Percentiles rank a stretch among this genome's conserved stretches.
These are phyloP conservation scores for Phylloporus sp. DNA, from an alignment of 768 basidiomycete genomes.

Conservation along the genomic window DNA sequence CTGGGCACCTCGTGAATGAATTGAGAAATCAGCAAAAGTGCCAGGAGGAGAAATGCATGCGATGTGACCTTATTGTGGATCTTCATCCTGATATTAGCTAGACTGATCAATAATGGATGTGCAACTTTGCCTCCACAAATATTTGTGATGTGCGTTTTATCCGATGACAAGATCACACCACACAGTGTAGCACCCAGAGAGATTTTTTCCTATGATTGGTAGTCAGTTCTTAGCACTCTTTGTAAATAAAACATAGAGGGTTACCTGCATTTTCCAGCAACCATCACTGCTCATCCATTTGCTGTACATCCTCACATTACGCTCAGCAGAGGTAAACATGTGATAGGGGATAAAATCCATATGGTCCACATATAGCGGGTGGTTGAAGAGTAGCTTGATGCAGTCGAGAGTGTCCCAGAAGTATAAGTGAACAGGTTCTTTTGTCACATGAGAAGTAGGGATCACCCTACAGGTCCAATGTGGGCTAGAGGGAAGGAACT, in stretches of 20 bases:
- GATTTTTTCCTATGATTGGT: no score
- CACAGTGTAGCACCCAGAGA: constrained; percentile 1
- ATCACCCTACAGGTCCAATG: constrained; percentile 17
- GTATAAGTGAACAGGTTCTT: constrained; percentile 18
- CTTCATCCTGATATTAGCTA: constrained; percentile 13
- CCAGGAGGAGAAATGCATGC: not conserved
- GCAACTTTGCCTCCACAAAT: constrained; percentile 13
- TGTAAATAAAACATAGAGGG: not conserved
- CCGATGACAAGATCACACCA: constrained; percentile 3
- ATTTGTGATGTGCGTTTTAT: constrained; percentile 7
- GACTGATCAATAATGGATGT: constrained; percentile 11
- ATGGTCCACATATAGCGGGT: constrained; percentile 18
- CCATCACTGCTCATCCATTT: constrained; percentile 21
- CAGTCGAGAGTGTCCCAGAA: constrained; percentile 26
- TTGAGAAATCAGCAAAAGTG: not conserved
- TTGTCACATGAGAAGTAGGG: constrained; percentile 11
- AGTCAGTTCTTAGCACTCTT: no score
- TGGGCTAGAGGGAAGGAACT: not conserved
- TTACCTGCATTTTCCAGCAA: not conserved
- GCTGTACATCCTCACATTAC: constrained; percentile 4
- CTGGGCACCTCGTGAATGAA: not conserved
- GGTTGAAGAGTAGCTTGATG: constrained; percentile 17
- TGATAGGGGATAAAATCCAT: constrained; percentile 4
- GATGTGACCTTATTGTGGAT: not conserved
- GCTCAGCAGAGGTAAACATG: not conserved